Percentiles rank a stretch among this genome's conserved stretches.
Evolutionary conservation across 805 yeast genomes (phyloP).

Genomic region (Ogataea ganodermae): DNA sequence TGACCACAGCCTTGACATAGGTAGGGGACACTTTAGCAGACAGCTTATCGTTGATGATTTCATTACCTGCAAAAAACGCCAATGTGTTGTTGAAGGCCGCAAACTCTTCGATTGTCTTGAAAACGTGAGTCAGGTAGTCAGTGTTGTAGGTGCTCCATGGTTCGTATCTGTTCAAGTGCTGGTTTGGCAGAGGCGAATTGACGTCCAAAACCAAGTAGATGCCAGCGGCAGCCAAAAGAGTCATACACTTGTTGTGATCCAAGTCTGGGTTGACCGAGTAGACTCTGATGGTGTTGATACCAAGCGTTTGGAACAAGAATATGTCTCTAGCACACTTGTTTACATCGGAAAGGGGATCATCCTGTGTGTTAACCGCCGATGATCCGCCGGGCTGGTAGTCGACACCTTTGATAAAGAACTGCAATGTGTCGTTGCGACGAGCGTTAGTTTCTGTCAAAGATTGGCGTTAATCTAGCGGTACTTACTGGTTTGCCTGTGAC

Average conservation of each 20-base stretch:
- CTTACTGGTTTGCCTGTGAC: conserved; percentile 71
- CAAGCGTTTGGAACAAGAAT: conserved; percentile 75
- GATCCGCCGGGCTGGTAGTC: conserved; percentile 98
- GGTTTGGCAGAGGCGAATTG: conserved; percentile 78
- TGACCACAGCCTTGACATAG: conserved; percentile 73
- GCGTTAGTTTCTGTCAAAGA: background rate
- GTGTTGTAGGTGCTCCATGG: conserved; percentile 87
- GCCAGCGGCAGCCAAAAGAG: conserved; percentile 86
- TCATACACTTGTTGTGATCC: conserved; percentile 89
- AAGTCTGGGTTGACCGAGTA: conserved; percentile 83
- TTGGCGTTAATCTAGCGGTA: conserved; percentile 8
- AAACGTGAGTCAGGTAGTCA: conserved; percentile 71
- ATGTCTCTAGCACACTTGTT: conserved; percentile 80
- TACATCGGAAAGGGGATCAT: conserved; percentile 79
- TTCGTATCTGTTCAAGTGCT: conserved; percentile 84
- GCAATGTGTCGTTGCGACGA: background rate
- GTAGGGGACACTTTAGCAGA: conserved; percentile 73
- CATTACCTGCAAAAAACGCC: conserved; percentile 92
- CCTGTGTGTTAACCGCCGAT: conserved; percentile 56
- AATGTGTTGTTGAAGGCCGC: conserved; percentile 84
- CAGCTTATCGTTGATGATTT: conserved; percentile 75
- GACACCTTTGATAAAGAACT: conserved; percentile 82
- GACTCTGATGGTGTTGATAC: conserved; percentile 84
- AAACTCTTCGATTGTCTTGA: conserved; percentile 78
- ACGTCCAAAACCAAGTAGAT: conserved; percentile 91